Percentiles rank a stretch among this genome's conserved stretches.
These are phyloP conservation scores for Monosporascus sp. DNA, from an alignment of 2,329 filamentous ascomycete species.

Conservation along the genomic window DNA sequence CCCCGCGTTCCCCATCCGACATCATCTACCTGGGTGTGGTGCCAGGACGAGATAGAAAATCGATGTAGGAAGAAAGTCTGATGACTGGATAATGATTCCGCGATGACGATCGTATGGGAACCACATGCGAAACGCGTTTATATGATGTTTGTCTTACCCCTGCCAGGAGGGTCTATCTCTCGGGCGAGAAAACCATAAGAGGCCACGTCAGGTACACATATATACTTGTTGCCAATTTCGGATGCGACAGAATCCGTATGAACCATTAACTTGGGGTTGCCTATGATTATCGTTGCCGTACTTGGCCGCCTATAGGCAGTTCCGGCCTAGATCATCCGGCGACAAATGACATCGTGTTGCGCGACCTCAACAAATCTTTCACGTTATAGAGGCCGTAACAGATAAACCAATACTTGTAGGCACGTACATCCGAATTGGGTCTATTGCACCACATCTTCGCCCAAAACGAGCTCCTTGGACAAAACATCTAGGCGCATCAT, in stretches of 20 bases:
- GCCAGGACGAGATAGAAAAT: too few relatives aligned
- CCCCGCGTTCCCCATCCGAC: neutral
- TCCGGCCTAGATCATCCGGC: neutral
- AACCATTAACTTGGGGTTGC: neutral
- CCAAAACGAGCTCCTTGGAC: neutral
- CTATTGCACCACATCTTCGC: neutral
- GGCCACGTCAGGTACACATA: neutral
- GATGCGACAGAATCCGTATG: neutral
- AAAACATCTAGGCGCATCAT: too few relatives aligned
- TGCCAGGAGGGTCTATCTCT: too few relatives aligned
- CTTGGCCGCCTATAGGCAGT: neutral
- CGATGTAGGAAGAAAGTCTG: too few relatives aligned
- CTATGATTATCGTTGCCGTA: neutral
- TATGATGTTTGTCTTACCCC: too few relatives aligned
- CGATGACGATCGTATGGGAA: too few relatives aligned
- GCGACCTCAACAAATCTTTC: neutral
- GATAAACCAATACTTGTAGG: neutral
- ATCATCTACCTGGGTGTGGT: neutral
- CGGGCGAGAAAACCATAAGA: too few relatives aligned
- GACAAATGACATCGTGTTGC: neutral
- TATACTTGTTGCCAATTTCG: neutral
- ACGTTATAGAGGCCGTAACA: neutral
- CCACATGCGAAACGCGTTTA: too few relatives aligned
- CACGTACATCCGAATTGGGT: neutral
- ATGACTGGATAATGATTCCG: too few relatives aligned